Base-by-base conservation (phyloP, 495 filamentous ascomycete species). In the Aspergillus heteromorphus region DNA sequence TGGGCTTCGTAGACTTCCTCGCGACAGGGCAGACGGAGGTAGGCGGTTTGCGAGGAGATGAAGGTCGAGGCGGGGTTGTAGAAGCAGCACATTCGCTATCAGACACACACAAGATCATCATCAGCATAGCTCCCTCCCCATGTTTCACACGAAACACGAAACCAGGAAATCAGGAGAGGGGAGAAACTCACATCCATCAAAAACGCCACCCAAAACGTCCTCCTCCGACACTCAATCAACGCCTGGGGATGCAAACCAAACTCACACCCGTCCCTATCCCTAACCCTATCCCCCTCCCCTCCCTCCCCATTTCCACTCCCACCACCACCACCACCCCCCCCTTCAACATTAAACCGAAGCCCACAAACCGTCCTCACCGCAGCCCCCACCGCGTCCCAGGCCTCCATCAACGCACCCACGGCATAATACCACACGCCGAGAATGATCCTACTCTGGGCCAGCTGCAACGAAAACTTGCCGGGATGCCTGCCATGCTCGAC, bases 151-250 rank as follows among this genome's bases (percentile, higher is more conserved):
- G 8, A 51, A 41, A 41, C 21, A 27, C 2, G 11, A 40, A 19
- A n/a, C 11, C 41, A 25, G 25, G 8, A 36, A 36, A 21, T 13
- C 23, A 25, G n/a, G n/a, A n/a, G n/a, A n/a, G n/a, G n/a, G 31
- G 23, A 19, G 10, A 25, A 60, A 69, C 77, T 74, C 62, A 81
- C 79, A 59, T 88, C 84, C 59, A 83, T 70, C 49, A 86, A 52
- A 55, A 81, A 87, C 27, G 77, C 74, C 13, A 80, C 78, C 86
- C 85, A 88, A 62, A 87, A 87, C 0, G 83, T 87, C 45, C 85
- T 71, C 30, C 84, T 75, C 40, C 82, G 76, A 62, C 83, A 85
- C 65, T 89, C 86, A 7, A 79, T 77, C 62, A 84, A 73, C 13
- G 77, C 81, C 49, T 73, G 64, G 43, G 77, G 77, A 51, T 79